Evolutionary conservation across 2,329 filamentous ascomycete genomes (phyloP).

Genomic region (Trichoderma endophyticum): DNA sequence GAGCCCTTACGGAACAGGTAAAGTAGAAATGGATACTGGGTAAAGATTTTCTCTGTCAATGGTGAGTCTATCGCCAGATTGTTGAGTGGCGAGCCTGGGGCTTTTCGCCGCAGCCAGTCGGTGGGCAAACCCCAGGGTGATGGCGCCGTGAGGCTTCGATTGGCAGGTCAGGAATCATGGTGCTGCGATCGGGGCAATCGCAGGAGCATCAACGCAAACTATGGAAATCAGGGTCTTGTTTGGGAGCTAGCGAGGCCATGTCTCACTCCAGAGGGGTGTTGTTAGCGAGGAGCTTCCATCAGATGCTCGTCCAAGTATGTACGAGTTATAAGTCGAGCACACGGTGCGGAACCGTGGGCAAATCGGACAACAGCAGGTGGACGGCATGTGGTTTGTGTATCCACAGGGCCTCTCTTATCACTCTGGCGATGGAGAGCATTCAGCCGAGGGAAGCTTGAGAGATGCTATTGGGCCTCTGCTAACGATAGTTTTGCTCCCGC

Average conservation of each 20-base stretch:
- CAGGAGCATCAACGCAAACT: conserved; percentile 14
- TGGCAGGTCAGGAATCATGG: not conserved
- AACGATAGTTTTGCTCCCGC: not conserved
- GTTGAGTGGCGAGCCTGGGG: not conserved
- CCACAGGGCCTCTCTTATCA: not conserved
- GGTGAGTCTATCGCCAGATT: not conserved
- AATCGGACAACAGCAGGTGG: not conserved
- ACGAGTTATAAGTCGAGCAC: not conserved
- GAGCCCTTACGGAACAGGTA: not conserved
- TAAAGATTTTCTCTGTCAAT: not conserved
- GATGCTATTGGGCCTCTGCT: not conserved
- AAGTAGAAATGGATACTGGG: not conserved
- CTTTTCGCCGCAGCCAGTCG: not conserved
- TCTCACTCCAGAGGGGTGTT: not conserved
- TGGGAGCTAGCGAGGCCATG: not conserved
- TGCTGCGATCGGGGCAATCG: conserved; percentile 15
- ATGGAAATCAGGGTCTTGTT: conserved; percentile 14
- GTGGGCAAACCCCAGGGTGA: not conserved
- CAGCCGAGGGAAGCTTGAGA: not conserved
- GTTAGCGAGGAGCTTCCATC: not conserved
- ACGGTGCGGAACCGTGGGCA: not conserved
- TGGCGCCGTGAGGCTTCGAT: conserved; percentile 12
- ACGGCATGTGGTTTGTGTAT: not conserved
- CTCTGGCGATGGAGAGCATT: not conserved
- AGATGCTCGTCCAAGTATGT: not conserved